Base-by-base conservation (phyloP, 495 filamentous ascomycete species). In the Penicillium canescens region DNA sequence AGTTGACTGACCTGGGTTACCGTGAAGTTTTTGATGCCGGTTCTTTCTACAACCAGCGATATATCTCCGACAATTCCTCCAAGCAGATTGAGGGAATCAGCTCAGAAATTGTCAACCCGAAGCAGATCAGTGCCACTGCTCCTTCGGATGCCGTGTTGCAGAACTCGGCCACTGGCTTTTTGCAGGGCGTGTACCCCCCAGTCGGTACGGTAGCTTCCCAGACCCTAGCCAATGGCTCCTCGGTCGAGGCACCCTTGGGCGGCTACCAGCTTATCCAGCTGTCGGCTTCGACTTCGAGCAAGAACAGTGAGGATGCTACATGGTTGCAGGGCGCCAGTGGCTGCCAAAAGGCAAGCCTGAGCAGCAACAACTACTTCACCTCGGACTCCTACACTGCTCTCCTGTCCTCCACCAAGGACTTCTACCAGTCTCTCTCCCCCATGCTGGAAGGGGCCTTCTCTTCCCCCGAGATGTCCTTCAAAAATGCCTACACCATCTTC, bases 341-440 rank as follows among this genome's bases (percentile, higher is more conserved):
- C 34, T 91, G 88, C 73, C 70, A 70, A 28, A 84, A 83, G 56
- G 85, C 87, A 23, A 71, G 76, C 7, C 64, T 81, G 50, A 89
- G 85, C 74, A 89, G 86, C 45, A 84, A 91, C 69, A 78, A 81
- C 64, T 92, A 89, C 66, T 89, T 87, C 69, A 60, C 48, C n/a
- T 85, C 85, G 7, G 48, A 69, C 12, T 74, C 85, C 26, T 91
- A 91, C 68, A 64, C 69, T 23, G 59, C 59, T 9, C 66, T 82
- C 37, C 64, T 82, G 8, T 60, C 68, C 33, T 74, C 75, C 50
- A 91, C 87, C 55, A 59, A 70, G 58, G 72, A 66, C 50, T 87
- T 92, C 74, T 91, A 92, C 77, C 51, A 78, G 60, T 75, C 69
- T 24, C 58, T 93, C 28, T 65, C 81, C 11, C 82, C 86, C 8